Evolutionary conservation across 768 basidiomycete species (phyloP).

Genomic region (Sporobolomyces phaffii): DNA sequence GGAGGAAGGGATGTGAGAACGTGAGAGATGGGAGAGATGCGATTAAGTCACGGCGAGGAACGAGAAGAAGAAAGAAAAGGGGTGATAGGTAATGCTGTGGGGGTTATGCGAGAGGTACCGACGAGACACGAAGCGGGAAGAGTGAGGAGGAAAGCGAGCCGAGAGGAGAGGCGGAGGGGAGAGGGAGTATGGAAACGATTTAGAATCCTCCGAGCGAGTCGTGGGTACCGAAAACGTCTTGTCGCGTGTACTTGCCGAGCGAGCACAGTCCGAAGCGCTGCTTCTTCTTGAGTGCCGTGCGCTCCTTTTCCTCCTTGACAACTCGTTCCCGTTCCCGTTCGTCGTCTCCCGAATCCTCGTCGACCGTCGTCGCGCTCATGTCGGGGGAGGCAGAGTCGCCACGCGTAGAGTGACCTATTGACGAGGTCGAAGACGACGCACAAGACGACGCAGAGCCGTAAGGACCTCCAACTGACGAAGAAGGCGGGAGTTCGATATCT

Average conservation of each 20-base stretch:
- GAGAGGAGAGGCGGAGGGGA: neutral
- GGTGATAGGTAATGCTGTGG: no score
- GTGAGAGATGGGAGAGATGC: no score
- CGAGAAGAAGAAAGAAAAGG: no score
- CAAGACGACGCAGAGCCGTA: neutral
- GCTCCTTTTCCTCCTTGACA: conserved; percentile 1
- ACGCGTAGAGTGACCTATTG: neutral
- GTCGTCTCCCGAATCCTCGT: neutral
- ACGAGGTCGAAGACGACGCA: conserved; percentile 5
- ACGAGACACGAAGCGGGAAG: neutral
- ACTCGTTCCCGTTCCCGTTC: conserved; percentile 10
- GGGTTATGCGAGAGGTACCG: no score
- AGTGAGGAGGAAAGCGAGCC: neutral
- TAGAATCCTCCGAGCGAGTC: conserved; percentile 36
- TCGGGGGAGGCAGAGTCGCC: neutral
- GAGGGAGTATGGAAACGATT: neutral
- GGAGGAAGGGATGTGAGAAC: no score
- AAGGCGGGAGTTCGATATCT: neutral
- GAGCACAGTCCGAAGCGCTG: conserved; percentile 31
- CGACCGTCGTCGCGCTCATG: neutral
- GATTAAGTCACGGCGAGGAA: no score
- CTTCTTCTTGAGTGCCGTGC: conserved; percentile 12
- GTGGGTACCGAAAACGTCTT: conserved; percentile 22
- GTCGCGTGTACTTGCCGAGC: conserved; percentile 32
- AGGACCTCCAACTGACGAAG: neutral